A percentile compares a stretch with the other conserved stretches of the same genome.
Conservation (phyloP, 1,139 yeast genomes). For the Magnusiomyces starmeri region DNA sequence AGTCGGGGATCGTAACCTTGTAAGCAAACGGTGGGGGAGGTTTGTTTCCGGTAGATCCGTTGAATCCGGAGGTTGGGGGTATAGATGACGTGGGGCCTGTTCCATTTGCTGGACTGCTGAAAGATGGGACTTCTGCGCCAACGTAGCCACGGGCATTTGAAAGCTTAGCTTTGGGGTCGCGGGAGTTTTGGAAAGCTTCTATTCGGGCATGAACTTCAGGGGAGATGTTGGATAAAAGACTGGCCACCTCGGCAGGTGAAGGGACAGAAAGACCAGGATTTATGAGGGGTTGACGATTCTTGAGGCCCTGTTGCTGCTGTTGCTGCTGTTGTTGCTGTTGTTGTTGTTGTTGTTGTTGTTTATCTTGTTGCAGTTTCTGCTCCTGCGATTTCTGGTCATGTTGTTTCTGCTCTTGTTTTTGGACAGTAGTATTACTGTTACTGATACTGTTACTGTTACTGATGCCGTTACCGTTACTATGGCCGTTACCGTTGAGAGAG, state of each 20-base stretch:
- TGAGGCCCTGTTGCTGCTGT: background rate
- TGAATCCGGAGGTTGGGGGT: too few relatives aligned
- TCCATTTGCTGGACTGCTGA: background rate
- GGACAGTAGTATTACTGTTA: too few relatives aligned
- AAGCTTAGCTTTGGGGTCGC: slow-evolving; percentile 7
- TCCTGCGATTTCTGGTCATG: slow-evolving; percentile 31
- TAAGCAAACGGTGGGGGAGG: slow-evolving; percentile 6
- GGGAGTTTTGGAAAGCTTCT: slow-evolving; percentile 51
- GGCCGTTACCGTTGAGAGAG: too few relatives aligned
- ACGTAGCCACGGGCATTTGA: background rate
- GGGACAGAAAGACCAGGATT: slow-evolving; percentile 8
- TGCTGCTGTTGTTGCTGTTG: background rate
- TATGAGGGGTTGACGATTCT: background rate
- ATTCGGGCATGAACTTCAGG: slow-evolving; percentile 71
- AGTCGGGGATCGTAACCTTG: slow-evolving; percentile 16
- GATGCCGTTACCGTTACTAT: too few relatives aligned
- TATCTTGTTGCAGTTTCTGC: slow-evolving; percentile 29
- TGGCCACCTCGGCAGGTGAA: slow-evolving; percentile 16
- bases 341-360: slow-evolving; percentile 18
- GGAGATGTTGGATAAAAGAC: slow-evolving; percentile 30
- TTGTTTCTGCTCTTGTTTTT: slow-evolving; percentile 22
- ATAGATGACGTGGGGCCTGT: too few relatives aligned
- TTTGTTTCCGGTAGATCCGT: too few relatives aligned
- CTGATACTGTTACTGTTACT: too few relatives aligned
- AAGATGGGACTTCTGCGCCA: background rate